These are phyloP conservation scores for Saturnispora serradocipensis DNA, from an alignment of 805 yeast species.

Conservation along the genomic window DNA sequence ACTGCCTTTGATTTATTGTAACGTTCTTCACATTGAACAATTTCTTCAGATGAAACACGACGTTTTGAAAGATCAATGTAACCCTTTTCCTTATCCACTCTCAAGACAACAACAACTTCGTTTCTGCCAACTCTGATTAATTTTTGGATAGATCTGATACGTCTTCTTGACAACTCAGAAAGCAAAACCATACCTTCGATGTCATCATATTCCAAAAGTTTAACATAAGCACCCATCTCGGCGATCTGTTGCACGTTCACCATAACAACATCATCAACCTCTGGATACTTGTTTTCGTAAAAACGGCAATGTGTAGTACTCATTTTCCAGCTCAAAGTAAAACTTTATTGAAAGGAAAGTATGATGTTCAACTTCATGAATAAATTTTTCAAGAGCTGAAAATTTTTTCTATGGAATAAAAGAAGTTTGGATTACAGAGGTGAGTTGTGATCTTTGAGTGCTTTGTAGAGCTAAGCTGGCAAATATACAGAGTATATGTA, in stretches of 20 bases:
- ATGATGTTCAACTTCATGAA: not conserved
- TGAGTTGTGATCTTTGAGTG: not conserved
- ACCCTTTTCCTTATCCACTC: conserved; percentile 98
- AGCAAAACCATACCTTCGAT: conserved; percentile 97
- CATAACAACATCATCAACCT: conserved; percentile 98
- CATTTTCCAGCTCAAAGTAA: conserved; percentile 33
- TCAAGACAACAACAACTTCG: conserved; percentile 93
- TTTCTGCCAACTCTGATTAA: conserved; percentile 96
- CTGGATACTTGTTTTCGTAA: conserved; percentile 97
- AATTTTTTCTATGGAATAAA: not conserved
- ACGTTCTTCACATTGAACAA: conserved; percentile 93
- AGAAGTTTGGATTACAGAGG: not conserved
- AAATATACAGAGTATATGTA: not conserved
- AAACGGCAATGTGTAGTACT: conserved; percentile 88
- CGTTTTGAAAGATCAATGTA: conserved; percentile 96
- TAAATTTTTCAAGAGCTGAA: not conserved
- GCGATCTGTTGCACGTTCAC: conserved; percentile 98
- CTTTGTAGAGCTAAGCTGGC: not conserved
- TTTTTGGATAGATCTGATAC: conserved; percentile 96
- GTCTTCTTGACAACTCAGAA: conserved; percentile 95
- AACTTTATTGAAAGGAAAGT: not conserved
- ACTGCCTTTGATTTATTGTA: conserved; percentile 95
- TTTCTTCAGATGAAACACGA: conserved; percentile 96
- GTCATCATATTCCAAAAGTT: conserved; percentile 91
- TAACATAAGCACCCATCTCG: conserved; percentile 99